These are phyloP conservation scores for Protomyces inouyei DNA, from an alignment of 1,139 yeast genomes.

Conservation along the genomic window DNA sequence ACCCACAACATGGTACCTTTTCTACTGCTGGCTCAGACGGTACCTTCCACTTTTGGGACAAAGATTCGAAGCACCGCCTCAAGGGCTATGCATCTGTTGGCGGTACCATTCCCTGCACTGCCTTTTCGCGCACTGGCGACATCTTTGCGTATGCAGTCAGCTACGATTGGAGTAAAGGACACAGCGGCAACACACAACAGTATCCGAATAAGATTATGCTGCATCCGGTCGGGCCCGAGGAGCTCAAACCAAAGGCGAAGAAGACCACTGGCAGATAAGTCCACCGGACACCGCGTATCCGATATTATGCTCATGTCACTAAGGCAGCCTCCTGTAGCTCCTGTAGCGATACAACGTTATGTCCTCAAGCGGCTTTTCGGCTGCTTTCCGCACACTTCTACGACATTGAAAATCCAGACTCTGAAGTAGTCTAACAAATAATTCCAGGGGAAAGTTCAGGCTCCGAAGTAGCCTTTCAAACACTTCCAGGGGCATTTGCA, in stretches of 20 bases:
- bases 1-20: constrained; percentile 86
- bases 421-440: no score
- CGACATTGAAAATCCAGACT: no score
- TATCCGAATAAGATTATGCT: constrained; percentile 71
- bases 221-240: constrained; percentile 81
- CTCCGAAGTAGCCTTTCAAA: no score
- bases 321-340: no score
- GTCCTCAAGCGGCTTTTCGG: no score
- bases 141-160: constrained; percentile 88
- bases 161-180: constrained; percentile 80
- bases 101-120: constrained; percentile 69
- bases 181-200: constrained; percentile 59
- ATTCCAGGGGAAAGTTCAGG: no score
- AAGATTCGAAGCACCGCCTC: constrained; percentile 82
- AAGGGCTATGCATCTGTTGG: constrained; percentile 63
- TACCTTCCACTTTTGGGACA: constrained; percentile 92
- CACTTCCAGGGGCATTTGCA: no score
- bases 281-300: background rate
- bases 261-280: constrained; percentile 13
- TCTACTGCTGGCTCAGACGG: constrained; percentile 96
- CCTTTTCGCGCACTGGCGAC: constrained; percentile 76
- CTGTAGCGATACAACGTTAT: no score
- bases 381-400: no score
- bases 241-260: constrained; percentile 65
- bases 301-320: no score